A percentile compares a stretch with the other conserved stretches of the same genome.
Evolutionary conservation across 2,329 filamentous ascomycete species (phyloP).

Genomic region (Claviceps humidiphila): DNA sequence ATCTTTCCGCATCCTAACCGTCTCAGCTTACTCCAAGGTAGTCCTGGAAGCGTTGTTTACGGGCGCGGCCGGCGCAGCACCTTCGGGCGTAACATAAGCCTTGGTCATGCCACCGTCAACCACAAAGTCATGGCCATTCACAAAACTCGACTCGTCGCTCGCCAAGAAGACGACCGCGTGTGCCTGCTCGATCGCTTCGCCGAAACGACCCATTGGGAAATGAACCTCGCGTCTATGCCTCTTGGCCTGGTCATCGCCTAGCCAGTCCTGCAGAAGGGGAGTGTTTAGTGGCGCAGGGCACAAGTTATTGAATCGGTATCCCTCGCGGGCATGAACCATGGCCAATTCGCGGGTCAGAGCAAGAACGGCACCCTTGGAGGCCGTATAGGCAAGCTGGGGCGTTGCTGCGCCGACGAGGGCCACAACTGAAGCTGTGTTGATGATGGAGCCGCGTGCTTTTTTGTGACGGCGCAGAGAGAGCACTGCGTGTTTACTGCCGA

Average conservation of each 20-base stretch:
- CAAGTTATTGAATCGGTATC: conserved; percentile 79
- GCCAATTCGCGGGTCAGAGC: conserved; percentile 83
- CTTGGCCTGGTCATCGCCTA: conserved; percentile 76
- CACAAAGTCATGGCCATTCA: conserved; percentile 84
- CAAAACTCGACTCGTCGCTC: conserved; percentile 78
- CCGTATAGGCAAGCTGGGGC: conserved; percentile 84
- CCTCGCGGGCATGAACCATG: conserved; percentile 80
- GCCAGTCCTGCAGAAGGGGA: conserved; percentile 82
- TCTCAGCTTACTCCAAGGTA: conserved; percentile 22
- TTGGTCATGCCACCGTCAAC: conserved; percentile 94
- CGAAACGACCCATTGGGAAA: conserved; percentile 78
- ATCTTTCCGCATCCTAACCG: not conserved
- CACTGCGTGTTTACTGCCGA: conserved; percentile 82
- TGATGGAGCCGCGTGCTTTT: conserved; percentile 69
- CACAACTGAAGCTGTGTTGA: conserved; percentile 86
- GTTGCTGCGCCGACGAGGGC: conserved; percentile 78
- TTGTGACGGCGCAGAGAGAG: conserved; percentile 64
- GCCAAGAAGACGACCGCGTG: conserved; percentile 80
- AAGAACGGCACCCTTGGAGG: conserved; percentile 83
- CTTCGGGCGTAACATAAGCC: conserved; percentile 66
- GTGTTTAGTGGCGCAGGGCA: conserved; percentile 91
- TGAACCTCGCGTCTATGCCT: conserved; percentile 73
- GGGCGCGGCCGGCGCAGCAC: conserved; percentile 39
- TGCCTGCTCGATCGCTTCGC: conserved; percentile 87
- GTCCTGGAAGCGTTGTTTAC: conserved; percentile 46